phyloP scores from a whole-genome alignment of 495 filamentous ascomycete genomes.

The Durotheca rogersii region DNA sequence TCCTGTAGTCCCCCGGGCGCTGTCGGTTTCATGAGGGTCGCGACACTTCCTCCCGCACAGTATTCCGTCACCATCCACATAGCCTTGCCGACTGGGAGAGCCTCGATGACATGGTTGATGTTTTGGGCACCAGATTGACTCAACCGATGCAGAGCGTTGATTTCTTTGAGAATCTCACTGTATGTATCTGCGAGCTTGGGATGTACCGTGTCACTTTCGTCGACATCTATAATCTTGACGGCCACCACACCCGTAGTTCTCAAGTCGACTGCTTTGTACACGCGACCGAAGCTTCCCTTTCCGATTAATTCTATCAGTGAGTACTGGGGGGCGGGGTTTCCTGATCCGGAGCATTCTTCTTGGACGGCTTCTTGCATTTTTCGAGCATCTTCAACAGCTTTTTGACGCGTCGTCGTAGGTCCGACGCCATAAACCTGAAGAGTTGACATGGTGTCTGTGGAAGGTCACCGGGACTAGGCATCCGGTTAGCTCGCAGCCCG shows the following conservation, averaged over 20 bases:
- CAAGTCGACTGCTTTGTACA: constrained; percentile 75
- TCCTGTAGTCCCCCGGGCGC: constrained; percentile 77
- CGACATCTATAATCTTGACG: constrained; percentile 95
- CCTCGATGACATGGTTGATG: constrained; percentile 87
- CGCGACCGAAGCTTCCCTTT: constrained; percentile 92
- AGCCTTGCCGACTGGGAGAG: constrained; percentile 78
- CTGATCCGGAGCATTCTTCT: constrained; percentile 50
- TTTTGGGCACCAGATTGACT: constrained; percentile 83
- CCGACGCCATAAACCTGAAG: constrained; percentile 45
- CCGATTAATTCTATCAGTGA: constrained; percentile 87
- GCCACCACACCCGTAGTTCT: constrained; percentile 70
- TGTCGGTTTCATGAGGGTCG: constrained; percentile 69
- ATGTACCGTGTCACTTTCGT: constrained; percentile 74
- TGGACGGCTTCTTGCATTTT: constrained; percentile 54
- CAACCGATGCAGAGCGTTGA: constrained; percentile 78
- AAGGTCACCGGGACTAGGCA: neutral
- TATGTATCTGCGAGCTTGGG: constrained; percentile 77
- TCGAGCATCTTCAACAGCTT: constrained; percentile 56
- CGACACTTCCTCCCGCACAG: constrained; percentile 92
- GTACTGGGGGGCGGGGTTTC: constrained; percentile 58
- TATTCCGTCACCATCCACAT: constrained; percentile 97
- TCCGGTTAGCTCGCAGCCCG: constrained; percentile 2
- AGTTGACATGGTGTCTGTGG: constrained; percentile 40
- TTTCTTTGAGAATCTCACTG: constrained; percentile 84
- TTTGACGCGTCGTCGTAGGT: constrained; percentile 44